Evolutionary conservation across 2,329 filamentous ascomycete genomes (phyloP).

Genomic region (Thelonectria discophora): DNA sequence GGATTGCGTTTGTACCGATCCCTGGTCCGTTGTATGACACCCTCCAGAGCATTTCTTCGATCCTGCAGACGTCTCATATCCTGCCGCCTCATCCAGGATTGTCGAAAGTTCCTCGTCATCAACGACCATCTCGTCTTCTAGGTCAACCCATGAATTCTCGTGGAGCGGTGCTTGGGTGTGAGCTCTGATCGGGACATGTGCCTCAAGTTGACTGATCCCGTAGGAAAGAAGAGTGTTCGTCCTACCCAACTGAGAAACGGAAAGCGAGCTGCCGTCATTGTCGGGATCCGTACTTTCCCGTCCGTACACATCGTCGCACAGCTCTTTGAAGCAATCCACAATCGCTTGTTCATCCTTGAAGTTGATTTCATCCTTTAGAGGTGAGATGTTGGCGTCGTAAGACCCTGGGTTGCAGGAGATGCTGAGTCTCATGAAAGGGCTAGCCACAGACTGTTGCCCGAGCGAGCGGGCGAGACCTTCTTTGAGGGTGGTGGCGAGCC

Average conservation of each 20-base stretch:
- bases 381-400: slow-evolving; percentile 78
- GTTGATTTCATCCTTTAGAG: slow-evolving; percentile 75
- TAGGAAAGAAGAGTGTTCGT: slow-evolving; percentile 8
- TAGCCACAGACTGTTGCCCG: slow-evolving; percentile 47
- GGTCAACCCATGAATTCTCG: background rate
- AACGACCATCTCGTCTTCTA: slow-evolving; percentile 1
- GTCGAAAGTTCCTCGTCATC: slow-evolving; percentile 25
- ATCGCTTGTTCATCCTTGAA: slow-evolving; percentile 65
- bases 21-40: background rate
- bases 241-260: background rate
- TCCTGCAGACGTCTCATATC: slow-evolving; percentile 17
- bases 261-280: background rate
- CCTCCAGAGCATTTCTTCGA: background rate
- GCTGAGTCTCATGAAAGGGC: slow-evolving; percentile 70
- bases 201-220: background rate
- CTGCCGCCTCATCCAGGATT: slow-evolving; percentile 19
- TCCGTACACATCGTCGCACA: slow-evolving; percentile 55
- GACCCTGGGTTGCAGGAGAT: slow-evolving; percentile 68
- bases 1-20: background rate
- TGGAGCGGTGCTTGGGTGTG: background rate
- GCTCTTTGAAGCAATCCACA: slow-evolving; percentile 55
- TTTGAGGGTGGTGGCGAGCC: slow-evolving; percentile 64
- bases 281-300: background rate
- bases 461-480: slow-evolving; percentile 53
- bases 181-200: background rate